These are phyloP conservation scores for Backusella mclennaniae DNA, from an alignment of 192 early-diverging fungal species.

Conservation along the genomic window DNA sequence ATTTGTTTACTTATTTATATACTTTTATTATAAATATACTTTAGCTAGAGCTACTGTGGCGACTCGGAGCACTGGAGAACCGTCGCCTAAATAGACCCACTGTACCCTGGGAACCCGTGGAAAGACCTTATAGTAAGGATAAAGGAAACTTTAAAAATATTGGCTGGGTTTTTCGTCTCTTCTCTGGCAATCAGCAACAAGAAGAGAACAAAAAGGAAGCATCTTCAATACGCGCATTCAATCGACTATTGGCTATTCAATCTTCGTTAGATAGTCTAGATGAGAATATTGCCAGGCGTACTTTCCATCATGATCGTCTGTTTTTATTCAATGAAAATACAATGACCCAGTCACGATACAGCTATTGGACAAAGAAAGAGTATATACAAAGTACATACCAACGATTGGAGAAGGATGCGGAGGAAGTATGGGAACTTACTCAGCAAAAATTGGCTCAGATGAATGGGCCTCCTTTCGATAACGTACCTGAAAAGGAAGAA, in stretches of 20 bases:
- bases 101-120: constrained; percentile 55
- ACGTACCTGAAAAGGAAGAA: constrained; percentile 3
- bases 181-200: constrained; percentile 55
- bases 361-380: constrained; percentile 50
- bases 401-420: constrained; percentile 24
- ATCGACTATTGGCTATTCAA: constrained; percentile 60
- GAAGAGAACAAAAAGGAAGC: constrained; percentile 57
- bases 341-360: constrained; percentile 44
- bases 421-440: constrained; percentile 12
- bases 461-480: neutral
- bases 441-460: constrained; percentile 10
- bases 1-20: neutral
- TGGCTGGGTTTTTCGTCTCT: constrained; percentile 60
- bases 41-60: constrained; percentile 55
- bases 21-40: neutral
- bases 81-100: constrained; percentile 43
- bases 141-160: constrained; percentile 52
- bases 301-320: constrained; percentile 47
- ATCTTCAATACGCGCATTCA: constrained; percentile 53
- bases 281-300: constrained; percentile 49
- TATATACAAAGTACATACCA: constrained; percentile 40
- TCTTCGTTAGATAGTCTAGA: constrained; percentile 56
- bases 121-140: constrained; percentile 39
- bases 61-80: constrained; percentile 51
- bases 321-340: constrained; percentile 49